Conservation (phyloP, 2,329 filamentous ascomycete species). For the Drechslerella stenobrocha region DNA sequence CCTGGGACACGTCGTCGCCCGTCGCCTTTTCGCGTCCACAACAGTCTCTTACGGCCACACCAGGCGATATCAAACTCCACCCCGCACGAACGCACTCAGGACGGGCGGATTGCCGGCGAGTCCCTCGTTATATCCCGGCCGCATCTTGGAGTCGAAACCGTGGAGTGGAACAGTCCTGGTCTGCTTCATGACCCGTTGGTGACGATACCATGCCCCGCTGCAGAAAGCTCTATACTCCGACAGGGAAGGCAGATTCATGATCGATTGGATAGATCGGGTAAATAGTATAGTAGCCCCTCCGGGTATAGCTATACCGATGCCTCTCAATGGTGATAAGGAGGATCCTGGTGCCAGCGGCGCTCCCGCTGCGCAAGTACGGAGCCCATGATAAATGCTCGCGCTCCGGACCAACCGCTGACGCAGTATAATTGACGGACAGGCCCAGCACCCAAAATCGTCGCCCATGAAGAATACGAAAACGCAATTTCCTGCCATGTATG, state of each 20-base stretch:
- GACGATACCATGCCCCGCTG: conserved; percentile 21
- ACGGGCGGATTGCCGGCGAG: too few relatives aligned
- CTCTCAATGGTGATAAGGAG: conserved; percentile 33
- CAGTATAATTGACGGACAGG: too few relatives aligned
- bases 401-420: neutral
- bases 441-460: conserved; percentile 16
- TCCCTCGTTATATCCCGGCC: too few relatives aligned
- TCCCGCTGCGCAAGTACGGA: conserved; percentile 5
- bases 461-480: neutral
- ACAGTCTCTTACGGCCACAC: neutral
- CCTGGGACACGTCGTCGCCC: neutral
- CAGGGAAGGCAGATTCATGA: conserved; percentile 25
- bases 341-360: neutral
- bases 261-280: neutral
- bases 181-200: conserved; percentile 25
- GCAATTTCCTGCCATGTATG: neutral
- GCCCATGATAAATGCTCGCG: neutral
- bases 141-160: too few relatives aligned
- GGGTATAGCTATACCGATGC: conserved; percentile 17
- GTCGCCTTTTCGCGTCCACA: conserved; percentile 1
- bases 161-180: neutral
- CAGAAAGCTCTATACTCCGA: conserved; percentile 8
- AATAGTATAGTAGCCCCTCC: neutral
- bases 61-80: neutral
- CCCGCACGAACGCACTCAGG: too few relatives aligned